Conservation (phyloP, 2,329 filamentous ascomycete species). For the Pseudocercospora vitis region DNA sequence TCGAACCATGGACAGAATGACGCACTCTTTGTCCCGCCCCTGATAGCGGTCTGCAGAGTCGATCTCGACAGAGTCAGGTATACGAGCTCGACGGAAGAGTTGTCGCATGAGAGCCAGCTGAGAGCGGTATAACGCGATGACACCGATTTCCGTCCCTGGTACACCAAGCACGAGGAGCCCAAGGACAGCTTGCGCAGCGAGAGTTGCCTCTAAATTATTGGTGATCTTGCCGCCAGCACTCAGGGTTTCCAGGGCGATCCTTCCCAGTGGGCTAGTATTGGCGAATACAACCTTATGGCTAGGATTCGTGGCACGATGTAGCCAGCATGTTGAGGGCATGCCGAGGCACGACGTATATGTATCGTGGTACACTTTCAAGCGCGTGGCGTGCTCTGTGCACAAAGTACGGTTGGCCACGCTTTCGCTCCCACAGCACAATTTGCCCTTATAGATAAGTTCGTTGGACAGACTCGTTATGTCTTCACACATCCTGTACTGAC, state of each 20-base stretch:
- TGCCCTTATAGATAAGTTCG: slow-evolving; percentile 86
- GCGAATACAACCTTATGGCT: slow-evolving; percentile 77
- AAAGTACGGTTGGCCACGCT: slow-evolving; percentile 70
- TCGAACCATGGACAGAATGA: slow-evolving; percentile 83
- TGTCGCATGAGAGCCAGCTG: slow-evolving; percentile 83
- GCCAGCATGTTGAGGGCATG: slow-evolving; percentile 63
- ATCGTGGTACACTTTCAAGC: slow-evolving; percentile 39
- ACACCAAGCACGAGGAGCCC: slow-evolving; percentile 75
- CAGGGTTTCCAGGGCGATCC: slow-evolving; percentile 64
- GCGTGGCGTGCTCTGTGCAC: slow-evolving; percentile 55
- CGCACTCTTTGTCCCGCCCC: slow-evolving; percentile 89
- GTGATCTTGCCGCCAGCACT: slow-evolving; percentile 71
- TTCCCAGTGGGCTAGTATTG: slow-evolving; percentile 76
- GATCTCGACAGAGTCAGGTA: slow-evolving; percentile 71
- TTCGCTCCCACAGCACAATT: slow-evolving; percentile 82
- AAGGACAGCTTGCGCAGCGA: slow-evolving; percentile 79
- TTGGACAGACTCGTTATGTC: slow-evolving; percentile 96
- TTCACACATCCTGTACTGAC: slow-evolving; percentile 98
- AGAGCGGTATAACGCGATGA: slow-evolving; percentile 95
- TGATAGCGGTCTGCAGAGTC: slow-evolving; percentile 97
- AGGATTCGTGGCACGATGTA: slow-evolving; percentile 69
- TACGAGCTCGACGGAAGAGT: slow-evolving; percentile 50
- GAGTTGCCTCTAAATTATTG: slow-evolving; percentile 76
- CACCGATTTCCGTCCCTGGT: slow-evolving; percentile 73
- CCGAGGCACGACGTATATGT: neutral